These are phyloP conservation scores for Salvia splendens DNA, from an alignment of 257 asterid genomes.

Conservation along the genomic window DNA sequence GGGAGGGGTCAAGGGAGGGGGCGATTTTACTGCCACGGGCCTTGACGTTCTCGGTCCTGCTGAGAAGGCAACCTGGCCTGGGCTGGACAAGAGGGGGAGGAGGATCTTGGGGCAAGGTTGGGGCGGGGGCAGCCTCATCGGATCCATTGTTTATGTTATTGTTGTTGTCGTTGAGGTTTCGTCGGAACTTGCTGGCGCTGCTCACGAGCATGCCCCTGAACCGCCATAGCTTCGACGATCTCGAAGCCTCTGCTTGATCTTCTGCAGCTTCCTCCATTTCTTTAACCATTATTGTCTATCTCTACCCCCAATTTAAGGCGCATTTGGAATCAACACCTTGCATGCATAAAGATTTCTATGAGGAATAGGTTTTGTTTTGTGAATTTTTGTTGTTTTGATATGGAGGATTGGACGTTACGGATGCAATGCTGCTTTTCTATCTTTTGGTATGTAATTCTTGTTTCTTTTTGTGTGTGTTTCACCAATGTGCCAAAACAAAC, in stretches of 20 bases:
- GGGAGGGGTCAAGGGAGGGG: not conserved
- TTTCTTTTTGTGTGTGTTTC: not conserved
- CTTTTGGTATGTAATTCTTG: too few species aligned
- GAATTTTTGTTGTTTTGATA: too few species aligned
- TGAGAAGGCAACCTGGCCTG: slow-evolving; percentile 28
- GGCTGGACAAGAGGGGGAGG: slow-evolving; percentile 22
- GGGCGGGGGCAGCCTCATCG: slow-evolving; percentile 6
- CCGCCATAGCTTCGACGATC: slow-evolving; percentile 30
- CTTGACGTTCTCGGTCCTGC: slow-evolving; percentile 36
- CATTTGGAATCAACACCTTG: too few species aligned
- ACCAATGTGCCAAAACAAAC: not conserved
- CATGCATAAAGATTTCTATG: too few species aligned
- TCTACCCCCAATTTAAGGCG: not conserved
- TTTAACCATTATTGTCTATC: slow-evolving; percentile 19
- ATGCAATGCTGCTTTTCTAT: too few species aligned
- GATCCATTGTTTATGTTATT: not conserved
- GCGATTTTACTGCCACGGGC: too few species aligned
- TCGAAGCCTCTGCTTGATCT: slow-evolving; percentile 27
- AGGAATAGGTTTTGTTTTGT: too few species aligned
- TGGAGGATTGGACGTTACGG: too few species aligned
- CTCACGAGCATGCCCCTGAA: slow-evolving; percentile 39
- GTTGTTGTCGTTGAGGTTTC: slow-evolving; percentile 29
- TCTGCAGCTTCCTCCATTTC: slow-evolving; percentile 44
- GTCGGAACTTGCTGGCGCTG: slow-evolving; percentile 29
- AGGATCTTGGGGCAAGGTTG: slow-evolving; percentile 14